Percentiles rank a stretch among this genome's conserved stretches.
Evolutionary conservation across 2,329 filamentous ascomycete species (phyloP).

Genomic region (Aspergillus aculeatus): DNA sequence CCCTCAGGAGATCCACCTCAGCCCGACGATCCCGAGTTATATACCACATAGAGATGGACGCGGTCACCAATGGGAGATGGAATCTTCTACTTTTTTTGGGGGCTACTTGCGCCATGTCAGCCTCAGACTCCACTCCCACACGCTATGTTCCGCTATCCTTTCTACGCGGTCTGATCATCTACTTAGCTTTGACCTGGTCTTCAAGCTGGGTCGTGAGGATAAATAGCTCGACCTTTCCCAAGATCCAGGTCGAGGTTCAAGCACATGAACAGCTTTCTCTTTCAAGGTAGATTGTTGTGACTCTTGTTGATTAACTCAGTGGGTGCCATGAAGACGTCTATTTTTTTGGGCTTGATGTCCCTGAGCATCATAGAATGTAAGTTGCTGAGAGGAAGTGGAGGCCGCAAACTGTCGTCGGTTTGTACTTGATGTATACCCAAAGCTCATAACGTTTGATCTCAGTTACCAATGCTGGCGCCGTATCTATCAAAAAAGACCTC

Average conservation of each 20-base stretch:
- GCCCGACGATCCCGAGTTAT: not conserved
- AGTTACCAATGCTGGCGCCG: not conserved
- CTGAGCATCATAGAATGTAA: not conserved
- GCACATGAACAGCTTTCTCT: not conserved
- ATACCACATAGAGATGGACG: not conserved
- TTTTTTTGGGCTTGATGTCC: not conserved
- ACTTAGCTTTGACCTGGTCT: not conserved
- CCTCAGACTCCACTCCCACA: not conserved
- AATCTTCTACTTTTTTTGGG: not conserved
- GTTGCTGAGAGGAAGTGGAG: not conserved
- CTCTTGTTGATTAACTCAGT: not conserved
- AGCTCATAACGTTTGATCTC: not conserved
- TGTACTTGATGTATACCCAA: not conserved
- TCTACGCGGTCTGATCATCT: not conserved
- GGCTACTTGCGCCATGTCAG: not conserved
- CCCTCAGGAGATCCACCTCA: not conserved
- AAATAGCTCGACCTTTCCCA: not conserved
- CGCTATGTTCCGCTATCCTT: not conserved
- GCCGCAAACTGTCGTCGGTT: not conserved
- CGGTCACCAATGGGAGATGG: not conserved
- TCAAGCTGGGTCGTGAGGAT: not conserved
- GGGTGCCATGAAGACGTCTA: not conserved
- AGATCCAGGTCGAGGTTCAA: not conserved
- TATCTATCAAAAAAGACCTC: not conserved
- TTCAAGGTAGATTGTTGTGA: not conserved